These are phyloP conservation scores for Nicotiana tomentosiformis DNA, from an alignment of 257 asterid genomes.

Conservation along the genomic window DNA sequence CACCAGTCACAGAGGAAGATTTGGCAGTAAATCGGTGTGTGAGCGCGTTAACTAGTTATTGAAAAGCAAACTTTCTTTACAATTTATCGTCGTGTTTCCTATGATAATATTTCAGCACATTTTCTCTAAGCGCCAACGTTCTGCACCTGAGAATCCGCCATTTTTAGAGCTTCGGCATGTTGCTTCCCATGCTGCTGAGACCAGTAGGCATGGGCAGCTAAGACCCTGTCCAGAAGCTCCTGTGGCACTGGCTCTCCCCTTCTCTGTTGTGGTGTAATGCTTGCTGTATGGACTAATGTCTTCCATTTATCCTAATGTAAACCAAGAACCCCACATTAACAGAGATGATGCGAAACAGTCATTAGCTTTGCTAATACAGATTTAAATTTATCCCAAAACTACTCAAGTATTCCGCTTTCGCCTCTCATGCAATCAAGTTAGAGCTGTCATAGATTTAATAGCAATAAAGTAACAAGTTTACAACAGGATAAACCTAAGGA, in stretches of 20 bases:
- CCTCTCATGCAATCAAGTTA: constrained; percentile 20
- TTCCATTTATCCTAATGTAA: constrained; percentile 82
- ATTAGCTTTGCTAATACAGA: background rate
- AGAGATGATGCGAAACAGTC: background rate
- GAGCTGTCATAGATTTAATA: background rate
- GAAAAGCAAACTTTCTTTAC: constrained; percentile 29
- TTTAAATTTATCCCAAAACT: background rate
- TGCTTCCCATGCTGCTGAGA: constrained; percentile 55
- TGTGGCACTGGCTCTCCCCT: constrained; percentile 94
- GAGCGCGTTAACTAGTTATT: background rate
- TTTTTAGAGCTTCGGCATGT: constrained; percentile 26
- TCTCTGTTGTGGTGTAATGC: constrained; percentile 89
- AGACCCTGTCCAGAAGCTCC: constrained; percentile 70
- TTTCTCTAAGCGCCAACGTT: constrained; percentile 12
- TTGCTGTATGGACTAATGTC: constrained; percentile 85
- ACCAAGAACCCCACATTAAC: background rate
- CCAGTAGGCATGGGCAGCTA: constrained; percentile 72
- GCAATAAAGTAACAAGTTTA: background rate
- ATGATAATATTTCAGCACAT: constrained; percentile 27
- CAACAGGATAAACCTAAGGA: background rate
- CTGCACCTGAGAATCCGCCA: constrained; percentile 19
- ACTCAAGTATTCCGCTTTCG: constrained; percentile 26
- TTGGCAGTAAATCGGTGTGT: constrained; percentile 39
- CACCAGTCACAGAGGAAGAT: constrained; percentile 15
- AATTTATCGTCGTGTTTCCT: constrained; percentile 27